Evolutionary conservation across 441 rosid species (phyloP).

Genomic region (Cnidoscolus chayamansa): DNA sequence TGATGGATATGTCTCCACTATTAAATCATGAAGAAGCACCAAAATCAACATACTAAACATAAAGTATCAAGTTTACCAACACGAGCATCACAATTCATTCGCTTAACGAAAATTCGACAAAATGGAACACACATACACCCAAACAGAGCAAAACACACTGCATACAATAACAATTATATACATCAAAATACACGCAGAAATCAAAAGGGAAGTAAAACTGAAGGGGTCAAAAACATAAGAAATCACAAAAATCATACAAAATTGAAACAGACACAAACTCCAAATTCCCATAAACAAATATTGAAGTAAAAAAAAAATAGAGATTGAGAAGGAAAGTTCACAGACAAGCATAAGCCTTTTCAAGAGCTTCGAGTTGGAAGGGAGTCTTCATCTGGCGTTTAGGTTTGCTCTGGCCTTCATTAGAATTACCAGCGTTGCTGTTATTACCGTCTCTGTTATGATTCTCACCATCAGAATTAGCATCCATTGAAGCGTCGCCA

Average conservation of each 20-base stretch:
- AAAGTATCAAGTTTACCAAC: background rate
- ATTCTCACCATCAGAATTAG: constrained; percentile 56
- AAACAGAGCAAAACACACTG: background rate
- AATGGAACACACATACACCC: no score
- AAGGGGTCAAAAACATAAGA: background rate
- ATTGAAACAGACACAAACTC: no score
- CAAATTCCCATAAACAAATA: no score
- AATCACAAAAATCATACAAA: background rate
- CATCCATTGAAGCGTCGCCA: constrained; percentile 39
- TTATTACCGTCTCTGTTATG: constrained; percentile 12
- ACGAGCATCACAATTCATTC: background rate
- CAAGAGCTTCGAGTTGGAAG: constrained; percentile 76
- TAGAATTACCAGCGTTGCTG: constrained; percentile 28
- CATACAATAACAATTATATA: background rate
- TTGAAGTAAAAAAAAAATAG: background rate
- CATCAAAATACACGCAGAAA: background rate
- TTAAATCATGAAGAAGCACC: constrained; percentile 12
- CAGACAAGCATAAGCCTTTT: constrained; percentile 81
- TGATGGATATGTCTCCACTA: constrained; percentile 90
- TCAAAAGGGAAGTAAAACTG: background rate
- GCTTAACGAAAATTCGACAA: background rate
- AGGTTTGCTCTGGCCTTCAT: constrained; percentile 55
- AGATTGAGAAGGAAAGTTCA: background rate
- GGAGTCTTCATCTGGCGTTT: constrained; percentile 99
- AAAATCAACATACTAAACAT: constrained; percentile 20